Percentiles rank a stretch among this genome's conserved stretches.
Evolutionary conservation across 257 asterid genomes (phyloP).

Genomic region (Paraleonurus japonicus): DNA sequence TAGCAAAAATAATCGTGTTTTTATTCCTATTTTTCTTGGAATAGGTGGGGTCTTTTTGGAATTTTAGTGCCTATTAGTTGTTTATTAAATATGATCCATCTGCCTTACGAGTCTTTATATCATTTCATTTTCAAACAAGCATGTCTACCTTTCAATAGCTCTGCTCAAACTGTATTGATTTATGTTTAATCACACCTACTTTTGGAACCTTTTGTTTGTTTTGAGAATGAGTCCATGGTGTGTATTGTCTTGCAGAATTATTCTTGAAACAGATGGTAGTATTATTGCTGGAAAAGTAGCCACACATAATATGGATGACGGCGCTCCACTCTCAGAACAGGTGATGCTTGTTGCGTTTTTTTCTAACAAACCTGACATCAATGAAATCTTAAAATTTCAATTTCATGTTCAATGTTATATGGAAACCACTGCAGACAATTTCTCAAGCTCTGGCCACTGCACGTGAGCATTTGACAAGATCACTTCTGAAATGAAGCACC

Average conservation of each 20-base stretch:
- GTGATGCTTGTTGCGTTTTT: too few relatives aligned
- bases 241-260: constrained; percentile 45
- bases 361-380: neutral
- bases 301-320: constrained; percentile 74
- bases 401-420: neutral
- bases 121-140: neutral
- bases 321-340: constrained; percentile 89
- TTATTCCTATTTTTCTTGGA: neutral
- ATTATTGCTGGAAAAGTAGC: constrained; percentile 87
- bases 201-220: neutral
- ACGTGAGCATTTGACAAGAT: constrained; percentile 38
- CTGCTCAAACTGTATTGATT: neutral
- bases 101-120: neutral
- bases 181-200: neutral
- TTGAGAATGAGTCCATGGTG: neutral
- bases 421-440: constrained; percentile 28
- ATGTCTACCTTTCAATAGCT: neutral
- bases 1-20: neutral
- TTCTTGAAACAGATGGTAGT: constrained; percentile 94
- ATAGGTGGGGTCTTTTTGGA: neutral
- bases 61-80: neutral
- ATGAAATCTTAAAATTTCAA: neutral
- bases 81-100: neutral
- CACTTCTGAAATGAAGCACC: constrained; percentile 32
- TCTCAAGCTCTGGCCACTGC: constrained; percentile 39